A percentile compares a stretch with the other conserved stretches of the same genome.
These are phyloP conservation scores for Euphorbia corollata DNA, from an alignment of 441 rosid species.

Conservation along the genomic window DNA sequence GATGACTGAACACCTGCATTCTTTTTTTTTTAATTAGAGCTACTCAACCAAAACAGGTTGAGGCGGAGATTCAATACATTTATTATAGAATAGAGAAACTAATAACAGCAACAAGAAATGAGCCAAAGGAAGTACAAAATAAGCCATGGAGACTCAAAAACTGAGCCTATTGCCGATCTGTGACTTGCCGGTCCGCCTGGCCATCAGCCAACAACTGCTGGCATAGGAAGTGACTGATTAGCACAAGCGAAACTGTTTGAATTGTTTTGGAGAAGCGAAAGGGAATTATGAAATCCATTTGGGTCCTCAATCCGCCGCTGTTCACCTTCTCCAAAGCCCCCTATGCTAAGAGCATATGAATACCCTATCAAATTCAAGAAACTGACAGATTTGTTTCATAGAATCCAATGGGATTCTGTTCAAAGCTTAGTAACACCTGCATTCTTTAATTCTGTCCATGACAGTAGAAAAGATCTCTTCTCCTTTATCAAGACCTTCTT, in stretches of 20 bases:
- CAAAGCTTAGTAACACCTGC: constrained; percentile 38
- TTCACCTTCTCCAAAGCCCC: constrained; percentile 20
- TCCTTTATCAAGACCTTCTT: no score
- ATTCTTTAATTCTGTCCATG: constrained; percentile 8
- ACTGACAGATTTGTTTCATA: constrained; percentile 21
- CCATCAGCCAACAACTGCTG: constrained; percentile 23
- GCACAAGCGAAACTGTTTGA: constrained; percentile 38
- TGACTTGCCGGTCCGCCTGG: constrained; percentile 79
- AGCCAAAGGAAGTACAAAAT: constrained; percentile 13
- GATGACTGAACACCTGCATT: no score
- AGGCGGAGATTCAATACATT: background rate
- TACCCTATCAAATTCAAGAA: constrained; percentile 27
- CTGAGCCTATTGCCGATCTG: constrained; percentile 50
- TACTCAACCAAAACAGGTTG: background rate
- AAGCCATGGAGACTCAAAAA: constrained; percentile 29
- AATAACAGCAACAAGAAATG: background rate
- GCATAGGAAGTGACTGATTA: constrained; percentile 18
- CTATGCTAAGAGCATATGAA: constrained; percentile 7
- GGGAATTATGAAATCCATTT: background rate
- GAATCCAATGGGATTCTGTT: constrained; percentile 11
- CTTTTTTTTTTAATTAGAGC: background rate
- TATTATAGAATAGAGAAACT: constrained; percentile 8
- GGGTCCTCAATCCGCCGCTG: no score
- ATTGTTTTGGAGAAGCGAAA: constrained; percentile 25
- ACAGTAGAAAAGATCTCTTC: no score